Percentiles rank a stretch among this genome's conserved stretches.
Evolutionary conservation across 129 eudicot genomes (phyloP).

Genomic region (Scalesia atractyloides): DNA sequence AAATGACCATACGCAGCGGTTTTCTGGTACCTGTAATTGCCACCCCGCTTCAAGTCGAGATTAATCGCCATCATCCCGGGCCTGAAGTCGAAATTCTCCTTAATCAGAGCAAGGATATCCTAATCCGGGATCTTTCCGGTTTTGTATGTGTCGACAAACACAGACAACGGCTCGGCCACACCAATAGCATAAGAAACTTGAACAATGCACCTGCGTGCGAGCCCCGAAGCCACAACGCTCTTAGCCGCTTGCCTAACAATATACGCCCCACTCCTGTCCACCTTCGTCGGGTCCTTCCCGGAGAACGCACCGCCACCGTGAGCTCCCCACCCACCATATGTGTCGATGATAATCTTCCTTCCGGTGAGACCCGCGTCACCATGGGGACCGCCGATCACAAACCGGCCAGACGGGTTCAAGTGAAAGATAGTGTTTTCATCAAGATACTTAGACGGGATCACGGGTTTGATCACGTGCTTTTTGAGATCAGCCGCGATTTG

Average conservation of each 20-base stretch:
- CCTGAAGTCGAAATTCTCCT: constrained; percentile 80
- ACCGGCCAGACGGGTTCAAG: constrained; percentile 71
- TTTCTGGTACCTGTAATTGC: constrained; percentile 75
- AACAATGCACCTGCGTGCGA: constrained; percentile 72
- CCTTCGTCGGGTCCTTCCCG: constrained; percentile 76
- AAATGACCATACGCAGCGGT: constrained; percentile 82
- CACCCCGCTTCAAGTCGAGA: constrained; percentile 71
- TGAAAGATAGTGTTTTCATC: constrained; percentile 72
- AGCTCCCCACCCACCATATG: constrained; percentile 82
- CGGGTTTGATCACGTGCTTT: constrained; percentile 70
- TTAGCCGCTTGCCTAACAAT: constrained; percentile 78
- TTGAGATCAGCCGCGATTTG: constrained; percentile 61
- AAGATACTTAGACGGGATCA: constrained; percentile 58
- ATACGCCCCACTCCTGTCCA: constrained; percentile 73
- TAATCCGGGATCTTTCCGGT: constrained; percentile 70
- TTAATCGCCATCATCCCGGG: constrained; percentile 77
- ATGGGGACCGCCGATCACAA: constrained; percentile 77
- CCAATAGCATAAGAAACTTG: constrained; percentile 85
- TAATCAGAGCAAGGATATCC: constrained; percentile 60
- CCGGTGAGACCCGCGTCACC: constrained; percentile 76
- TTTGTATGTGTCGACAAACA: constrained; percentile 65
- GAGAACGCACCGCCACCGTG: constrained; percentile 82
- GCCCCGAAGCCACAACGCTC: constrained; percentile 76
- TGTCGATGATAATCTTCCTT: constrained; percentile 67
- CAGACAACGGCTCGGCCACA: constrained; percentile 74